Percentiles rank a stretch among this genome's conserved stretches.
These are phyloP conservation scores for Hippophae rhamnoides DNA, from an alignment of 306 rosid genomes.

Conservation along the genomic window DNA sequence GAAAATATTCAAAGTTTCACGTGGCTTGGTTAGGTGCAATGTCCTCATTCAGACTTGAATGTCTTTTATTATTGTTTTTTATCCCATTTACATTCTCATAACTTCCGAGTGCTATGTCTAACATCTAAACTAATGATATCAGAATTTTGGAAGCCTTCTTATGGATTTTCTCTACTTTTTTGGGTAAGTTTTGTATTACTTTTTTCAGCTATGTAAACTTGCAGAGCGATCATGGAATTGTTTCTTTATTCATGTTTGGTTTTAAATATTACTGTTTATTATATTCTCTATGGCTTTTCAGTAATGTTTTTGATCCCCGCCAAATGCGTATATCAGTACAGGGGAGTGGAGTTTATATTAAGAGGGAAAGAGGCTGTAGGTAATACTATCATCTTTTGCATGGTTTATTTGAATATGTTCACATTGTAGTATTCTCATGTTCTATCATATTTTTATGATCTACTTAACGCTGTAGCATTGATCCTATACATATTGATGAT, in stretches of 20 bases:
- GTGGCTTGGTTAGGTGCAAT: conserved; percentile 3
- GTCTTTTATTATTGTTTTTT: conserved; percentile 5
- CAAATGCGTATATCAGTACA: conserved; percentile 92
- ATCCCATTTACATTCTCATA: conserved; percentile 15
- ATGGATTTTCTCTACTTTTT: conserved; percentile 89
- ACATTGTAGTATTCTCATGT: not conserved
- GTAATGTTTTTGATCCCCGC: conserved; percentile 95
- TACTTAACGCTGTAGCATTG: conserved; percentile 54
- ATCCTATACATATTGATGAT: conserved; percentile 93
- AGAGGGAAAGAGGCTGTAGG: conserved; percentile 97
- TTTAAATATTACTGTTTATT: not conserved
- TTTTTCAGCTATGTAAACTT: conserved; percentile 13
- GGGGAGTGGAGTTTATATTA: conserved; percentile 91
- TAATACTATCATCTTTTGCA: conserved; percentile 26
- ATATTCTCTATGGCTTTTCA: conserved; percentile 20
- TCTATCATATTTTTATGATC: conserved; percentile 15
- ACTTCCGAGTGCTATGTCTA: conserved; percentile 7
- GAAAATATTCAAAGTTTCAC: not conserved
- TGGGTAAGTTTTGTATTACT: conserved; percentile 49
- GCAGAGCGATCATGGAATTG: not conserved
- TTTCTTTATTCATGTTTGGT: not conserved
- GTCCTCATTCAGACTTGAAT: conserved; percentile 6
- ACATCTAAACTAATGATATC: conserved; percentile 19
- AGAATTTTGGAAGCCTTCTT: conserved; percentile 84
- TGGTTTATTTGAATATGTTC: not conserved